Percentiles rank a stretch among this genome's conserved stretches.
Evolutionary conservation across 2,329 filamentous ascomycete genomes (phyloP).

Genomic region (Xylariales sp.): DNA sequence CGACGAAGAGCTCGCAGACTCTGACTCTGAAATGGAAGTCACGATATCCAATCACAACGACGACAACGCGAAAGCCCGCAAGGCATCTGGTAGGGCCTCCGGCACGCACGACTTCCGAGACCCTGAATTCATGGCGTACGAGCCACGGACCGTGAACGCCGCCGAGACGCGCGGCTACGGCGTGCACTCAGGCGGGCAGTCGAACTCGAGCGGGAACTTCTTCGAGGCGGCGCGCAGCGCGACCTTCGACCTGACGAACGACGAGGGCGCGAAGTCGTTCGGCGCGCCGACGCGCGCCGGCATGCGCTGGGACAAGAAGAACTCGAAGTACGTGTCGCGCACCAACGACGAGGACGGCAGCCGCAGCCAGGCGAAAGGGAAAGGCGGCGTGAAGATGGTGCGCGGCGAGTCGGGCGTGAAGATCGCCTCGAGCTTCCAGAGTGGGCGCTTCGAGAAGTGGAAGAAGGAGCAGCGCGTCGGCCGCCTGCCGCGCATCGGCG

Average conservation of each 20-base stretch:
- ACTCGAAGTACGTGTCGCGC: slow-evolving; percentile 91
- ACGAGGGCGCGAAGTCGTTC: slow-evolving; percentile 84
- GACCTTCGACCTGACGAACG: slow-evolving; percentile 92
- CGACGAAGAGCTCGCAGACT: slow-evolving; percentile 53
- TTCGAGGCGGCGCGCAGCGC: slow-evolving; percentile 86
- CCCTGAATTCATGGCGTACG: slow-evolving; percentile 96
- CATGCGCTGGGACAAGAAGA: slow-evolving; percentile 97
- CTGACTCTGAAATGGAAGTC: slow-evolving; percentile 75
- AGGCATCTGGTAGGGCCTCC: slow-evolving; percentile 8
- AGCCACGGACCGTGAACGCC: slow-evolving; percentile 80
- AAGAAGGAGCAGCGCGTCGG: slow-evolving; percentile 85
- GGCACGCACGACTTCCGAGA: slow-evolving; percentile 67
- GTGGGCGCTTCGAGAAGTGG: slow-evolving; percentile 94
- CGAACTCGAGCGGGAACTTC: slow-evolving; percentile 77
- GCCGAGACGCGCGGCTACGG: slow-evolving; percentile 94
- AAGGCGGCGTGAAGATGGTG: slow-evolving; percentile 69
- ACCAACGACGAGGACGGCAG: slow-evolving; percentile 96
- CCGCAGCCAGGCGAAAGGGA: slow-evolving; percentile 62
- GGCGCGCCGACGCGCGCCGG: slow-evolving; percentile 78
- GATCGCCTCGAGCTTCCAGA: slow-evolving; percentile 93
- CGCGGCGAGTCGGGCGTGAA: slow-evolving; percentile 93
- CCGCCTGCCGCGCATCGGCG: slow-evolving; percentile 83
- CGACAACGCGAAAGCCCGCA: slow-evolving; percentile 49
- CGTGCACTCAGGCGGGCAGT: slow-evolving; percentile 79
- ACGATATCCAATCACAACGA: slow-evolving; percentile 70